Conservation (phyloP, 2,329 filamentous ascomycete genomes). For the Neopestalotiopsis sp. region DNA sequence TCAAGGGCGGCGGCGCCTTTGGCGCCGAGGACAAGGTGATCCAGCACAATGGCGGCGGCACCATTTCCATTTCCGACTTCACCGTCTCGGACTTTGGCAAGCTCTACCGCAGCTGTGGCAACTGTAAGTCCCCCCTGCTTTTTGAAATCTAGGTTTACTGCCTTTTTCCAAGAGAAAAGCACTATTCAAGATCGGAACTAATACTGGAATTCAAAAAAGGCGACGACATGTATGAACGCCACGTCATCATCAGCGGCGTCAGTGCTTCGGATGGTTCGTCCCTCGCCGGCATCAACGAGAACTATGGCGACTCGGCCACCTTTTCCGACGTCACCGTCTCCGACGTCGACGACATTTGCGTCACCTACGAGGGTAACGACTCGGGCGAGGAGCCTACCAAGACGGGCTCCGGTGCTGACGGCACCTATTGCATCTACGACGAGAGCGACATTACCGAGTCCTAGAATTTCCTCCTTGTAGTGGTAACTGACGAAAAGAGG, state of each 20-base stretch:
- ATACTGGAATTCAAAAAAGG: background rate
- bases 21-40: slow-evolving; percentile 29
- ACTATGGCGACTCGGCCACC: slow-evolving; percentile 41
- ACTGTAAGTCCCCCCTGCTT: slow-evolving; percentile 32
- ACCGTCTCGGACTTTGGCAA: slow-evolving; percentile 45
- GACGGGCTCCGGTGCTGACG: slow-evolving; percentile 23
- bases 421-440: slow-evolving; percentile 25
- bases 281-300: slow-evolving; percentile 41
- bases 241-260: slow-evolving; percentile 35
- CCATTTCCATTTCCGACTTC: slow-evolving; percentile 31
- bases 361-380: slow-evolving; percentile 27
- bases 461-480: background rate
- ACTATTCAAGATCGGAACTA: background rate
- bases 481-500: too few species aligned
- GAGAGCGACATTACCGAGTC: slow-evolving; percentile 16
- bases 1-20: slow-evolving; percentile 33
- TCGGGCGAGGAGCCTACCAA: slow-evolving; percentile 26
- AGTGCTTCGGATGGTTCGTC: slow-evolving; percentile 34
- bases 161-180: background rate
- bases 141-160: background rate
- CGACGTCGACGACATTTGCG: slow-evolving; percentile 27
- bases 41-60: slow-evolving; percentile 23
- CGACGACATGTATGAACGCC: slow-evolving; percentile 35
- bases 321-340: slow-evolving; percentile 24
- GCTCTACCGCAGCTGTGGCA: slow-evolving; percentile 53